Evolutionary conservation across 1,284 basidiomycete genomes (phyloP).

Genomic region (Athelia psychrophila): DNA sequence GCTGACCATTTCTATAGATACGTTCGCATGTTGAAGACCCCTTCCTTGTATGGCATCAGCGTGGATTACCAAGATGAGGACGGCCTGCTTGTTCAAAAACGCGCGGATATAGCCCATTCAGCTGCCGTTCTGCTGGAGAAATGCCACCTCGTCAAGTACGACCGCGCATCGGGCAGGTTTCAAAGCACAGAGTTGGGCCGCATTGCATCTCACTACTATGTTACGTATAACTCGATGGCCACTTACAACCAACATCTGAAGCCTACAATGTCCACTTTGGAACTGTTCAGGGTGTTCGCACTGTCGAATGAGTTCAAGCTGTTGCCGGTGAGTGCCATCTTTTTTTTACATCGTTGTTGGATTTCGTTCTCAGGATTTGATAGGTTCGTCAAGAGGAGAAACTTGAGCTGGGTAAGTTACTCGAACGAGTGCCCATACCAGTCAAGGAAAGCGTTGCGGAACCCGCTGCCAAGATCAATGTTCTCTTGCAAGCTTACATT

Average conservation of each 20-base stretch:
- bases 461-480: slow-evolving; percentile 96
- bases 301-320: slow-evolving; percentile 97
- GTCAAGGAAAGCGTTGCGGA: slow-evolving; percentile 98
- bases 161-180: slow-evolving; percentile 86
- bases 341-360: slow-evolving; percentile 2
- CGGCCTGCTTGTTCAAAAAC: slow-evolving; percentile 85
- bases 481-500: slow-evolving; percentile 93
- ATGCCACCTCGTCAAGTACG: slow-evolving; percentile 92
- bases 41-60: slow-evolving; percentile 87
- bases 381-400: slow-evolving; percentile 78
- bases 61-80: slow-evolving; percentile 92
- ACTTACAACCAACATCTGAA: slow-evolving; percentile 95
- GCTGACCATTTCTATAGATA: slow-evolving; percentile 49
- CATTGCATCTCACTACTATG: slow-evolving; percentile 97
- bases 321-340: slow-evolving; percentile 67
- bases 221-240: slow-evolving; percentile 95
- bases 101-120: slow-evolving; percentile 92
- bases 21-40: slow-evolving; percentile 94
- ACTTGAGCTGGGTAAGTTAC: slow-evolving; percentile 87
- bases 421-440: slow-evolving; percentile 96
- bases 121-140: slow-evolving; percentile 95
- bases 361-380: slow-evolving; percentile 11
- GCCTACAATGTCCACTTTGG: slow-evolving; percentile 84
- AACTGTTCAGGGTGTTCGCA: slow-evolving; percentile 95
- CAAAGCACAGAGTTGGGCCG: slow-evolving; percentile 90